A percentile compares a stretch with the other conserved stretches of the same genome.
phyloP scores from a whole-genome alignment of 2,329 filamentous ascomycete species.

The Dactylonectria macrodidyma region DNA sequence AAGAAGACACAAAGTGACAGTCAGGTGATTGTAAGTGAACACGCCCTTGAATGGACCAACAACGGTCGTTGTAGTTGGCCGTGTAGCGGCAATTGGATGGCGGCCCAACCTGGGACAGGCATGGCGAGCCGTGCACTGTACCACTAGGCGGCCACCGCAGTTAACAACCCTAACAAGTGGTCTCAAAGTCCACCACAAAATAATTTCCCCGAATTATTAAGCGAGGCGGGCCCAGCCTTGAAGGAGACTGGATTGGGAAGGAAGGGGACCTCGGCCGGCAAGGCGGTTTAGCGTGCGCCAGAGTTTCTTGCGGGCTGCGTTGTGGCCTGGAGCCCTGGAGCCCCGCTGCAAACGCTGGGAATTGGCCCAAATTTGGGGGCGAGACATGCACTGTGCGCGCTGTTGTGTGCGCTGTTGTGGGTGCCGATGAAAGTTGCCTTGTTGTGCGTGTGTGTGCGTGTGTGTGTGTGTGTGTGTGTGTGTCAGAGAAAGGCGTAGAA shows the following conservation, averaged over 20 bases:
- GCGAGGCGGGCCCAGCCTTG: conserved; percentile 8
- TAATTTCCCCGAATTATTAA: conserved; percentile 39
- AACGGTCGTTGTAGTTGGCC: background rate
- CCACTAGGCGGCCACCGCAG: conserved; percentile 1
- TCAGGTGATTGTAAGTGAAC: background rate
- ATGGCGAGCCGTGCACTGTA: background rate
- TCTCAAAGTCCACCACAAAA: conserved; percentile 39
- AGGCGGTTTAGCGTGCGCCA: conserved; percentile 21
- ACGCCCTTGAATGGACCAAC: background rate
- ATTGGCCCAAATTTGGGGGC: conserved; percentile 1
- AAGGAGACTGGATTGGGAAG: conserved; percentile 2
- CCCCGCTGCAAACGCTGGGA: no score
- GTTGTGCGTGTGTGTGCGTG: conserved; percentile 21
- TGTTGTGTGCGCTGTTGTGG: conserved; percentile 5
- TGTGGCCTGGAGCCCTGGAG: conserved; percentile 28
- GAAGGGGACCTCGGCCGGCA: conserved; percentile 4
- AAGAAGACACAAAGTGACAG: background rate
- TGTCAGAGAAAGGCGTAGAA: conserved; percentile 21
- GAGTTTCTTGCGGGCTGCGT: conserved; percentile 14
- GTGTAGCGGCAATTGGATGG: background rate
- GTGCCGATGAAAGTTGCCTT: conserved; percentile 1
- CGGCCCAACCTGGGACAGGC: conserved; percentile 13
- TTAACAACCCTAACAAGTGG: conserved; percentile 42
- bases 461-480: conserved; percentile 21
- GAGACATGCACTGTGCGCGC: conserved; percentile 20